Evolutionary conservation across 2,329 filamentous ascomycete species (phyloP), one percentile per base, ranked within the genome.

Genomic region (Dothistroma septosporum): DNA sequence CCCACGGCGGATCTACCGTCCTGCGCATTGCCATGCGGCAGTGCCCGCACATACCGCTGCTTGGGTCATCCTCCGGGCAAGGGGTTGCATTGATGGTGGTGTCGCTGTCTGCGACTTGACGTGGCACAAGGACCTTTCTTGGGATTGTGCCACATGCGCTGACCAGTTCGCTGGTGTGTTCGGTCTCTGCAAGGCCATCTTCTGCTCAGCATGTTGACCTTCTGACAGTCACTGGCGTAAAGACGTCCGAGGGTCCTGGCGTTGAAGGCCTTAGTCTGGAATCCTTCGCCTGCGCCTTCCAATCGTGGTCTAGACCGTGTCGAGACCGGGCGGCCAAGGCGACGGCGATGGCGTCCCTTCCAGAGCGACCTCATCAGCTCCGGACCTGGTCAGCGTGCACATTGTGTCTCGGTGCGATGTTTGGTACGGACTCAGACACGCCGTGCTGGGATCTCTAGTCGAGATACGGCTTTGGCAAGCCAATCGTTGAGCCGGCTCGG

Each of bases 241-340:
- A 50, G 47, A 22, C 53, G 11, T 14, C n/a, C n/a, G n/a, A n/a
- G n/a, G n/a, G n/a, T n/a, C 5, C 21, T 55, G 53, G 4, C 28
- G 11, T 55, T 37, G 53, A 47, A 28, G 24, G 41, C 32, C 21
- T 37, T 47, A 47, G 35, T 47, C 53, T 24, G n/a, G 35, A 12
- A 16, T 1, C 12, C 19, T 19, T 57, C 55, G 55, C 41, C 35
- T 57, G 44, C 1, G 46, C 41, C 37, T 57, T 12, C 55, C 55
- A 31, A 48, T 57, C 44, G 28, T 12, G 28, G 55, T 57, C 22
- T 57, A 57, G 55, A 49, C 32, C 55, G 48, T 24, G n/a, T 33
- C 32, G 11, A 16, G 24, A 2, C 14, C n/a, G 24, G 41, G 41
- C 53, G 53, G 31, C 8, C 53, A 55, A 55, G 32, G 32, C 32